Evolutionary conservation across 2,329 filamentous ascomycete species (phyloP).

Genomic region (Xenoacremonium recifei): DNA sequence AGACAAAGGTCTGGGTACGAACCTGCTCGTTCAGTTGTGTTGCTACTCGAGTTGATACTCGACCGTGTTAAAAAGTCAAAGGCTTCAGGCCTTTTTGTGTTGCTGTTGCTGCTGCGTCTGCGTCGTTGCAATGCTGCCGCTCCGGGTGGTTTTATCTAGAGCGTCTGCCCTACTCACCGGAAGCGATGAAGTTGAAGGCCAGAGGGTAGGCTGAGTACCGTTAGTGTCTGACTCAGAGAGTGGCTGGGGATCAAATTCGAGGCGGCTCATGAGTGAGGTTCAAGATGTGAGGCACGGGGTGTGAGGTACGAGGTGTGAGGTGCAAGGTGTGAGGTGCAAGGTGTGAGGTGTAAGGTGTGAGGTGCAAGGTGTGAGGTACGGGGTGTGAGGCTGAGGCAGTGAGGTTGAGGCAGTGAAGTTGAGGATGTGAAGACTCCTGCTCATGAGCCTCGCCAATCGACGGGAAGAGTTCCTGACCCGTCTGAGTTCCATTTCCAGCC

Average conservation of each 20-base stretch:
- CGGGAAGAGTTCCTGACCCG: constrained; percentile 57
- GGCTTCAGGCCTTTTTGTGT: constrained; percentile 7
- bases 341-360: too few relatives aligned
- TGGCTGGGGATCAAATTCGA: constrained; percentile 1
- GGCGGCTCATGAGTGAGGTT: constrained; percentile 3
- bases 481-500: constrained; percentile 77
- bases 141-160: constrained; percentile 40
- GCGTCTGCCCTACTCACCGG: constrained; percentile 68
- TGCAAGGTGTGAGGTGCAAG: too few relatives aligned
- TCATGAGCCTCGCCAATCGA: constrained; percentile 4
- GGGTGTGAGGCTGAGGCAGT: too few relatives aligned
- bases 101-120: constrained; percentile 12
- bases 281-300: too few relatives aligned
- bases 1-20: constrained; percentile 42
- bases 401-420: too few relatives aligned
- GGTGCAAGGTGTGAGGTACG: too few relatives aligned
- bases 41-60: constrained; percentile 15
- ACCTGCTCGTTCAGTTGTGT: constrained; percentile 36
- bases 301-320: too few relatives aligned
- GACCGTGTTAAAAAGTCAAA: constrained; percentile 7
- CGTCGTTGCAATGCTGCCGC: constrained; percentile 59
- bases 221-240: constrained; percentile 25
- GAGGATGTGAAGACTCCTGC: constrained; percentile 1
- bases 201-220: constrained; percentile 65
- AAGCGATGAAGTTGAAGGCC: constrained; percentile 87